Evolutionary conservation across 768 basidiomycete genomes (phyloP), one percentile per base, ranked within the genome.

Genomic region (Inosperma sp.): DNA sequence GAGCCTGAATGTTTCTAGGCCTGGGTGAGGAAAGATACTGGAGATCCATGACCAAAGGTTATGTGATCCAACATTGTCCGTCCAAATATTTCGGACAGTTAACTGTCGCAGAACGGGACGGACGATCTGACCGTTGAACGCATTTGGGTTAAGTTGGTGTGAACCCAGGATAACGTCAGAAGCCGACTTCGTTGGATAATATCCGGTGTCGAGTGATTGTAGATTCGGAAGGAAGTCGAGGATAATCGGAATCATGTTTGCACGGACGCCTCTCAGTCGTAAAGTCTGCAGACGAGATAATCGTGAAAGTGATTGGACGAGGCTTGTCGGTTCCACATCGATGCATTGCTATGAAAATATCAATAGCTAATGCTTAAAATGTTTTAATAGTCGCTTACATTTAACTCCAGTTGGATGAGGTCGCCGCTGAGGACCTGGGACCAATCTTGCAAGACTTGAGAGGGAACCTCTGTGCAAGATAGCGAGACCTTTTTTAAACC

Each of bases 401-500:
- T 81, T 54, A 88, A 69, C 59, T 87, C 85, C n/a, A 88, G 69
- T 60, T 80, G 74, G 16, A 77, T 82, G 48, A 88, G 71, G 2
- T 79, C 80, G 52, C 62, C 63, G 5, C 82, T 75, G 5, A 86
- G 72, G 3, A 60, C 62, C 47, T 72, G 72, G 3, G 79, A 74
- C 84, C 84, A 85, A 22, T 79, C 80, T 57, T 80, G 78, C 17
- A 86, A 63, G 3, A 81, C 78, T 22, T 77, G 72, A 21, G 83
- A 82, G 14, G 80, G 81, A 1, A 83, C 83, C 48, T 83, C 74
- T 70, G 86, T 79, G 53, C 80, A 85, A 82, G 84, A 87, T 22
- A 87, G 67, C 3, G 78, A 78, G 23, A 88, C 69, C 57, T 75
- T 79, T 16, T 64, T 60, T 16, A 88, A 68, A 4, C 78, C 79